Percentiles rank a stretch among this genome's conserved stretches.
Conservation (phyloP, 495 filamentous ascomycete genomes). For the Venustampulla echinocandica region DNA sequence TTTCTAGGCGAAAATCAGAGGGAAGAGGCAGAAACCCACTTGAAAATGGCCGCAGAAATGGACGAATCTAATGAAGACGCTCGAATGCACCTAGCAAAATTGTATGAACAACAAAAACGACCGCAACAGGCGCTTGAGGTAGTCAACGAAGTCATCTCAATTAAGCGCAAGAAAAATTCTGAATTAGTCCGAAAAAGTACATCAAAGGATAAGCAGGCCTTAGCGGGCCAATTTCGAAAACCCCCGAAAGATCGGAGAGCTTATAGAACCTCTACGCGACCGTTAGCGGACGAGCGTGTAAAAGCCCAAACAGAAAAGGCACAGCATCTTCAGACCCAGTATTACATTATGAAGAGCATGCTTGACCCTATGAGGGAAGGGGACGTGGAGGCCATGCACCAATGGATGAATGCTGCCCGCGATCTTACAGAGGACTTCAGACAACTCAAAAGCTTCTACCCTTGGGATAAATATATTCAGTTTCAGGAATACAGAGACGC, state of each 20-base stretch:
- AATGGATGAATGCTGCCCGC: constrained; percentile 69
- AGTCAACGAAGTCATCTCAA: constrained; percentile 60
- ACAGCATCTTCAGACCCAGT: constrained; percentile 50
- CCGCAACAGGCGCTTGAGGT: constrained; percentile 64
- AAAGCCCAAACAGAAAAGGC: constrained; percentile 10
- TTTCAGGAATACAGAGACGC: constrained; percentile 55
- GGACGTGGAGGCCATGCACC: constrained; percentile 41
- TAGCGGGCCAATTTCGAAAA: neutral
- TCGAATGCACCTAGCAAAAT: constrained; percentile 64
- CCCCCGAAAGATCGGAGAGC: neutral
- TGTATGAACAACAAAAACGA: constrained; percentile 65
- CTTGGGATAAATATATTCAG: constrained; percentile 56
- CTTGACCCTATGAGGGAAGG: constrained; percentile 42
- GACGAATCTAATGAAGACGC: constrained; percentile 62
- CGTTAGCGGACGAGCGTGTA: neutral
- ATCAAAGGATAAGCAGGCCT: neutral
- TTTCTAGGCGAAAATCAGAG: constrained; percentile 53
- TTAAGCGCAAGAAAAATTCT: constrained; percentile 25
- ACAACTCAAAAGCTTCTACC: constrained; percentile 67
- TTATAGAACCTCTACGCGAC: neutral
- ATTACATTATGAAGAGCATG: constrained; percentile 44
- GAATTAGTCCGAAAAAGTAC: neutral
- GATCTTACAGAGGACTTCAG: constrained; percentile 73
- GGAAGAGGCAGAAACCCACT: constrained; percentile 65
- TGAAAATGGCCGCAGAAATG: constrained; percentile 57